phyloP scores from a whole-genome alignment of 805 yeast species.

The Candida alai region DNA sequence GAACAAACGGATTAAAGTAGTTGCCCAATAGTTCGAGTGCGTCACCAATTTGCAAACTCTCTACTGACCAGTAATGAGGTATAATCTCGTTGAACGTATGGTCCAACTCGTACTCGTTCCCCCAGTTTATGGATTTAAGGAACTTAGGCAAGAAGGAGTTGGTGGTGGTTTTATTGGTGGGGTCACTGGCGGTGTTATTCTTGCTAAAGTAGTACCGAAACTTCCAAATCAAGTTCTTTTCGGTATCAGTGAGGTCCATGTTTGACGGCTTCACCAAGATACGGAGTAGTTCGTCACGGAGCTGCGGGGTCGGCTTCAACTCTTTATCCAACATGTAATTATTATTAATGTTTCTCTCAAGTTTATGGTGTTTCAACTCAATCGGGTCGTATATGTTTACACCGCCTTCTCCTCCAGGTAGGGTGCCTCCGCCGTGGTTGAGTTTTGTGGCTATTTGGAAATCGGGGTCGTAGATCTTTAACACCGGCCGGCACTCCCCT shows the following conservation, averaged over 20 bases:
- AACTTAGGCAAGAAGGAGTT: slow-evolving; percentile 63
- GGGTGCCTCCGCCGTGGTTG: neutral
- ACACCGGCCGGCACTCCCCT: neutral
- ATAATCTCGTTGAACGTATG: slow-evolving; percentile 71
- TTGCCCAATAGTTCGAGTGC: slow-evolving; percentile 84
- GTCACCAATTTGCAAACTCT: slow-evolving; percentile 76
- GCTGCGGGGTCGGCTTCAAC: slow-evolving; percentile 80
- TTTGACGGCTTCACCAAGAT: slow-evolving; percentile 81
- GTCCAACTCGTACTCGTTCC: slow-evolving; percentile 71
- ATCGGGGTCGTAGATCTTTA: slow-evolving; percentile 46
- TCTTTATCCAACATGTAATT: slow-evolving; percentile 76
- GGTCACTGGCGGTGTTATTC: slow-evolving; percentile 40
- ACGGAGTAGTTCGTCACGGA: slow-evolving; percentile 65
- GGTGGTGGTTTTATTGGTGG: slow-evolving; percentile 11
- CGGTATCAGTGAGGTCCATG: slow-evolving; percentile 68
- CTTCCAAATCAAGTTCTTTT: slow-evolving; percentile 76
- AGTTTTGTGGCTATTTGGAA: slow-evolving; percentile 17
- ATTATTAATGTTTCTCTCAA: slow-evolving; percentile 76
- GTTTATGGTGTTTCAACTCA: slow-evolving; percentile 77
- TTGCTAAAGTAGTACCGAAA: slow-evolving; percentile 67
- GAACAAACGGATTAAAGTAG: slow-evolving; percentile 52
- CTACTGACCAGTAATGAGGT: slow-evolving; percentile 56
- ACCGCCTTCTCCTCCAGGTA: no score
- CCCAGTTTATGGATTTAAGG: slow-evolving; percentile 85
- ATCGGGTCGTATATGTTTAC: slow-evolving; percentile 59